Conservation (phyloP, 495 filamentous ascomycete genomes). For the Trichocladium uniseriatum region DNA sequence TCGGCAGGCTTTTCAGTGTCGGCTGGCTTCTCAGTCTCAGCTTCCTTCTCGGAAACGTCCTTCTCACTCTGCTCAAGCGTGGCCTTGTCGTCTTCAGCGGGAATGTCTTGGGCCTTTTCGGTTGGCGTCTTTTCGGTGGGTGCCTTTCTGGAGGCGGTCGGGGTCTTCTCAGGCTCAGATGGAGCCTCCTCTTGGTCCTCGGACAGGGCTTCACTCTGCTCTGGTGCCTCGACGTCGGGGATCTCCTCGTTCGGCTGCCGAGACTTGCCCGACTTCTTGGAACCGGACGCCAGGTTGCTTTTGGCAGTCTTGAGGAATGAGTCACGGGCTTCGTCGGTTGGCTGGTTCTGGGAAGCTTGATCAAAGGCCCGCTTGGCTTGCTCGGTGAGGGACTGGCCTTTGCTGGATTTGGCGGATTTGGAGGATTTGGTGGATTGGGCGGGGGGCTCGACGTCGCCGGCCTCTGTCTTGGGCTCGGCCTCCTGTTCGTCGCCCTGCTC, state of each 20-base stretch:
- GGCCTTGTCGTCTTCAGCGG: background rate
- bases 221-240: background rate
- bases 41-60: too few relatives aligned
- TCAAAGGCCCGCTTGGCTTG: constrained; percentile 23
- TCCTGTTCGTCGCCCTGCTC: constrained; percentile 33
- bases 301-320: constrained; percentile 18
- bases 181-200: background rate
- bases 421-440: constrained; percentile 1
- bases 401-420: too few relatives aligned
- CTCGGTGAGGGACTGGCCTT: constrained; percentile 15
- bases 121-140: background rate
- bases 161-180: too few relatives aligned
- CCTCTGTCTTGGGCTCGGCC: background rate
- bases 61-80: too few relatives aligned
- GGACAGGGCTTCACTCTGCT: background rate
- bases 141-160: background rate
- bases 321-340: constrained; percentile 17
- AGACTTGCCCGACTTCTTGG: background rate
- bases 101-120: background rate
- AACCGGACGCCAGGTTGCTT: background rate
- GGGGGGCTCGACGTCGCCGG: constrained; percentile 1
- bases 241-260: background rate
- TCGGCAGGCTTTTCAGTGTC: too few relatives aligned
- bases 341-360: constrained; percentile 21
- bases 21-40: background rate